Conservation (phyloP, 2,329 filamentous ascomycete genomes). For the Microdochium paspali region DNA sequence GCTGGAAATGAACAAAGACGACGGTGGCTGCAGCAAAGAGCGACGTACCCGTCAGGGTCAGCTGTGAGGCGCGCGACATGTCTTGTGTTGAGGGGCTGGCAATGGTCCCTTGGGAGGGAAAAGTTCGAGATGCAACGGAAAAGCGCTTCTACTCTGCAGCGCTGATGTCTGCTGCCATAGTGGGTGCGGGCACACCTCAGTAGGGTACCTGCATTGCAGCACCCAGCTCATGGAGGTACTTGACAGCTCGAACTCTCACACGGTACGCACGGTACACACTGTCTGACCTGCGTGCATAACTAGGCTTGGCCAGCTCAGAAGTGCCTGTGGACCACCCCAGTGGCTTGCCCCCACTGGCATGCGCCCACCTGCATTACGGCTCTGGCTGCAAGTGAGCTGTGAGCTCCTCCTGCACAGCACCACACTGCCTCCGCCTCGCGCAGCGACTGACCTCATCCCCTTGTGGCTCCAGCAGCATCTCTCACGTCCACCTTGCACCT, state of each 20-base stretch:
- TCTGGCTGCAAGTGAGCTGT: neutral
- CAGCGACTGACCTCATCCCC: neutral
- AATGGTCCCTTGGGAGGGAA: constrained; percentile 2
- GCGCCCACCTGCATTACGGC: neutral
- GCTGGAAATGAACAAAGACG: constrained; percentile 80
- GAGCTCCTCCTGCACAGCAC: neutral
- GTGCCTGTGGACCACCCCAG: too few species aligned
- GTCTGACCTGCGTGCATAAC: too few species aligned
- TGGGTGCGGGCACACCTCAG: too few species aligned
- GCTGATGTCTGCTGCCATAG: too few species aligned
- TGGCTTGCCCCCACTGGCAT: too few species aligned
- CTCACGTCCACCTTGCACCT: neutral
- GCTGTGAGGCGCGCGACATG: constrained; percentile 88
- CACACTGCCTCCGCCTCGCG: neutral
- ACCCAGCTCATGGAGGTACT: too few species aligned
- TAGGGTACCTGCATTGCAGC: too few species aligned
- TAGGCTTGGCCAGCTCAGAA: too few species aligned
- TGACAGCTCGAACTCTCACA: constrained; percentile 2
- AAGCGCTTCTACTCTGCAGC: too few species aligned
- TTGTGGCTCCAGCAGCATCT: neutral
- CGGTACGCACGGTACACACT: neutral
- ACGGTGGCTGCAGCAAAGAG: constrained; percentile 69
- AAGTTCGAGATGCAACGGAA: neutral
- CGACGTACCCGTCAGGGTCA: constrained; percentile 72
- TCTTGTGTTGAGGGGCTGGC: neutral